These are phyloP conservation scores for Trichomonas gallinae DNA, from an alignment of 208 protist genomes.

Conservation along the genomic window DNA sequence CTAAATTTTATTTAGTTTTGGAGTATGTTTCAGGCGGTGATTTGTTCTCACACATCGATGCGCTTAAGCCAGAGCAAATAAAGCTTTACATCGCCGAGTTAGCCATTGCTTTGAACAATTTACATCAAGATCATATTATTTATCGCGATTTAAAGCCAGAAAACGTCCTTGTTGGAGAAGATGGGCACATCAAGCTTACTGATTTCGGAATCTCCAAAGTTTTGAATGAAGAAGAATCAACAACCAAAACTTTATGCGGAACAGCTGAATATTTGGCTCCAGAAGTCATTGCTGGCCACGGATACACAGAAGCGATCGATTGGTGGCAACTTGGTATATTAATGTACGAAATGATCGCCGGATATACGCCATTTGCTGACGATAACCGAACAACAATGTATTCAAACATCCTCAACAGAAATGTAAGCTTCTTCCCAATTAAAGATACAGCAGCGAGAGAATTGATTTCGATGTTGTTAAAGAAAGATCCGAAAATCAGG, in stretches of 20 bases:
- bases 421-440: background rate
- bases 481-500: background rate
- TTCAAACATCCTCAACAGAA: background rate
- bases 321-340: conserved; percentile 18
- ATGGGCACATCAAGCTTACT: background rate
- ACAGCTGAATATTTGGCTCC: conserved; percentile 7
- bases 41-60: background rate
- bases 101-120: background rate
- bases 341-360: background rate
- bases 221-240: background rate
- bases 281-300: background rate
- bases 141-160: conserved; percentile 23
- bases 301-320: background rate
- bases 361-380: background rate
- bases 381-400: background rate
- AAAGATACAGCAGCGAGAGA: background rate
- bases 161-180: background rate
- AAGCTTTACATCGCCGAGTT: background rate
- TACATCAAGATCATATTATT: background rate
- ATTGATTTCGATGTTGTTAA: background rate
- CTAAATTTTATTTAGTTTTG: background rate
- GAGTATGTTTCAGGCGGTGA: conserved; percentile 4
- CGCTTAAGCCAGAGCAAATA: background rate
- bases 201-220: conserved; percentile 18
- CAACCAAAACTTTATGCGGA: conserved; percentile 6